Percentiles rank a stretch among this genome's conserved stretches.
Conservation (phyloP, 2,329 filamentous ascomycete species). For the Teratosphaeria viscida region DNA sequence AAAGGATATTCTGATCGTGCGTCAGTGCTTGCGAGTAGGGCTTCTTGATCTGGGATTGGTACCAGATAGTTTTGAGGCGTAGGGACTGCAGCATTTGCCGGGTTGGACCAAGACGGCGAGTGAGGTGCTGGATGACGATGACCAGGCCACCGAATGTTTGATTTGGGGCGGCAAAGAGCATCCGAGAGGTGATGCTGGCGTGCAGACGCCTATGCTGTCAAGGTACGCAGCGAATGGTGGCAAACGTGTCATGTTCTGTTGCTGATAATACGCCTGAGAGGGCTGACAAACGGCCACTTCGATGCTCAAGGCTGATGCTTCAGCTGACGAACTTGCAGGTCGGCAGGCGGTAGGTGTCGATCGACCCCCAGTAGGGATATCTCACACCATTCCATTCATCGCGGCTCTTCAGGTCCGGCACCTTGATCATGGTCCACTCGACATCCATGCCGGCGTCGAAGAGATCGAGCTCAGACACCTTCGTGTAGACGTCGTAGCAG, state of each 20-base stretch:
- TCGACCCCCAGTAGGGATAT: constrained; percentile 71
- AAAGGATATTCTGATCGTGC: constrained; percentile 52
- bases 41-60: constrained; percentile 45
- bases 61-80: constrained; percentile 31
- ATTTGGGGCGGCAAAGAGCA: constrained; percentile 25
- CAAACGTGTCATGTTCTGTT: neutral
- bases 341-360: constrained; percentile 67
- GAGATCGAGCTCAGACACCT: constrained; percentile 83
- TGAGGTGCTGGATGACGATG: constrained; percentile 32
- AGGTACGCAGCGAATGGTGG: constrained; percentile 9
- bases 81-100: constrained; percentile 34
- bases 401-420: constrained; percentile 59
- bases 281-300: neutral
- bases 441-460: constrained; percentile 82
- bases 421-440: constrained; percentile 68
- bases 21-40: constrained; percentile 47
- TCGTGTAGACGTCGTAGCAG: constrained; percentile 93
- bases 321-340: constrained; percentile 64
- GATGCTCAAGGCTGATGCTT: constrained; percentile 8
- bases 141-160: constrained; percentile 32
- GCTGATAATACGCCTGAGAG: neutral
- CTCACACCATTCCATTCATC: constrained; percentile 83
- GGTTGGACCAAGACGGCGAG: constrained; percentile 32
- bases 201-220: constrained; percentile 12
- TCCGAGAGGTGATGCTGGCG: constrained; percentile 6